Base-by-base conservation (phyloP, 1,139 yeast genomes). In the Taphrina wiesneri region DNA sequence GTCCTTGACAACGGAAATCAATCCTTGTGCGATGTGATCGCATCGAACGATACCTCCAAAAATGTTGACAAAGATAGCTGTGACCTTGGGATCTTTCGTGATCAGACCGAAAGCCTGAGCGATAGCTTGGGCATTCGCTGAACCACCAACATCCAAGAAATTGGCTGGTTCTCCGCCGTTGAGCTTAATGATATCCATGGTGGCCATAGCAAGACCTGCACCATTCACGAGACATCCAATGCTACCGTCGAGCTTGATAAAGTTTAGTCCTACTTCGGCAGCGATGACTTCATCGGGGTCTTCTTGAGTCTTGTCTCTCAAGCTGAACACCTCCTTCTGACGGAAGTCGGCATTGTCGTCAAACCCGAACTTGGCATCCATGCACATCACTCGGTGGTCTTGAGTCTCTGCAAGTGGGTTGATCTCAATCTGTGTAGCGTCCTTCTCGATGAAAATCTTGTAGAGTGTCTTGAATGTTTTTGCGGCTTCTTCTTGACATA, bases 131-230 rank as follows among this genome's bases (percentile, higher is more conserved):
- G 98, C 97, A 72, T 98, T 93, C 74, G 99, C 99, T 79, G 97
- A 96, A 82, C 99, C 99, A 83, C 99, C 99, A 80, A 97, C 93
- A 82, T 93, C 99, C 79, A 93, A 85, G 85, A 93, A 93, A 84
- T 93, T 93, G 72, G 99, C 99, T 74, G 99, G 99, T 74, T 86
- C 90, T 78, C 99, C 99, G 75, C 98, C 98, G 82, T 91, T 89
- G 75, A 95, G 85, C 83, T 95, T 92, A 83, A 93, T 90, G 78
- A 95, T 96, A 80, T 93, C 99, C 98, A 93, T 92, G 72, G 99
- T 93, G 75, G 99, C 99, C 99, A 93, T 93, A 75, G 99, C 99
- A 76, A 93, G 86, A 80, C 99, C 99, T 68, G 99, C 99, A 82
- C 99, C 99, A 79, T 93, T 93, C 77, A 93, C 99, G 43, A 63